A percentile compares a stretch with the other conserved stretches of the same genome.
Conservation (phyloP, 1,284 basidiomycete genomes). For the Trametes sp. region DNA sequence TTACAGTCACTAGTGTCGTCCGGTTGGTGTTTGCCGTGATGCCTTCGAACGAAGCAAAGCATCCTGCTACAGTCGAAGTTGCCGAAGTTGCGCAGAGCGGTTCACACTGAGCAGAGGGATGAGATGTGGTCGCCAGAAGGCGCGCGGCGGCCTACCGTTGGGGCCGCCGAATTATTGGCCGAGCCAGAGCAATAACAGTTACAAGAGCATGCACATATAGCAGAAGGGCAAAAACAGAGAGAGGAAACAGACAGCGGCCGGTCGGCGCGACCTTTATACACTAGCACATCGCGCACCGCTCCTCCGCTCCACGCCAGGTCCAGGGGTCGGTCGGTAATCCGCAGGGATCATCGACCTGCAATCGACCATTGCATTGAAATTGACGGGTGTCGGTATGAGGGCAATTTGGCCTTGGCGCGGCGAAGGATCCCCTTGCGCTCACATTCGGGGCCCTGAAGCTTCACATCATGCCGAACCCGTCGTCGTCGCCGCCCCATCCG, state of each 20-base stretch:
- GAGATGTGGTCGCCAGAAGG: constrained; percentile 14
- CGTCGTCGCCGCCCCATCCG: constrained; percentile 72
- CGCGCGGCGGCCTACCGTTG: constrained; percentile 9
- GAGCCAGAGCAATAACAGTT: constrained; percentile 14
- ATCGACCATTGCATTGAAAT: neutral
- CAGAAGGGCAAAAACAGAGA: neutral
- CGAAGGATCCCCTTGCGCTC: neutral
- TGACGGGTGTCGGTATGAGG: neutral
- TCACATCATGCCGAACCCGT: constrained; percentile 70
- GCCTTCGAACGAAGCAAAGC: too few species aligned
- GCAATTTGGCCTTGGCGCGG: neutral
- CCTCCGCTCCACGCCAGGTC: neutral
- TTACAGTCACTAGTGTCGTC: too few species aligned
- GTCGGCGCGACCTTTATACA: constrained; percentile 13
- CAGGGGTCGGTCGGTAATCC: neutral
- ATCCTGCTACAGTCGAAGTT: too few species aligned
- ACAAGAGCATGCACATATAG: constrained; percentile 8
- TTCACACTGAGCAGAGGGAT: neutral
- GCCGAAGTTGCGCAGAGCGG: too few species aligned
- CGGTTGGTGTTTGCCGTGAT: too few species aligned
- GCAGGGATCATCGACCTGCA: too few species aligned
- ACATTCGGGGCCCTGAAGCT: neutral
- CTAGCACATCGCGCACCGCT: neutral
- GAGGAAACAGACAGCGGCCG: neutral
- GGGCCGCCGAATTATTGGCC: constrained; percentile 16